These are phyloP conservation scores for Candida caryicola DNA, from an alignment of 805 yeast genomes.

Conservation along the genomic window DNA sequence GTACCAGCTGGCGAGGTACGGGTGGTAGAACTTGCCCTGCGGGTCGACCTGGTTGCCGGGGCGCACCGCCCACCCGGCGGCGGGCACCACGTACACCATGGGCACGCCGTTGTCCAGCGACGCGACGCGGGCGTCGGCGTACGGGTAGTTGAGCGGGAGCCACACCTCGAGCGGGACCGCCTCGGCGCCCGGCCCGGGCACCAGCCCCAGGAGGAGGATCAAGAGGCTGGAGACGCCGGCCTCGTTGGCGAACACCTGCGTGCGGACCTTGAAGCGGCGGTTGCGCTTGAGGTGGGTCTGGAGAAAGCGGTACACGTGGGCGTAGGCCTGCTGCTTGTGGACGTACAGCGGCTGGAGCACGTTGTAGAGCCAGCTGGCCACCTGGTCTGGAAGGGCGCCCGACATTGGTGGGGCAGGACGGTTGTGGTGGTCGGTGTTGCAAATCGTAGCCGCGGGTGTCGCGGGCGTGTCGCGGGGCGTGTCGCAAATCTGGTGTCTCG, in stretches of 20 bases:
- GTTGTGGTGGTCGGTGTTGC: background rate
- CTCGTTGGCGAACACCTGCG: slow-evolving; percentile 51
- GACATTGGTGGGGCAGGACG: no score
- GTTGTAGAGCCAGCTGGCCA: slow-evolving; percentile 40
- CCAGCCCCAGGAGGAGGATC: slow-evolving; percentile 61
- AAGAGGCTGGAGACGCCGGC: slow-evolving; percentile 59
- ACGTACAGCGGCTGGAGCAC: slow-evolving; percentile 52
- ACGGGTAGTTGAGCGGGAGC: slow-evolving; percentile 74
- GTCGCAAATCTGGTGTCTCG: no score
- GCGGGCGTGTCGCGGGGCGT: background rate
- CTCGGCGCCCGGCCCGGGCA: slow-evolving; percentile 13
- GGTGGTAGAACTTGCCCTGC: slow-evolving; percentile 71
- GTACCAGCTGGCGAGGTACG: slow-evolving; percentile 61
- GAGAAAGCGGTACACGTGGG: slow-evolving; percentile 59
- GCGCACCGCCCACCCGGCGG: slow-evolving; percentile 38
- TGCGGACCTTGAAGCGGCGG: slow-evolving; percentile 58
- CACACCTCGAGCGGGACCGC: slow-evolving; percentile 62
- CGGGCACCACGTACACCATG: slow-evolving; percentile 55
- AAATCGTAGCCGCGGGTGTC: background rate
- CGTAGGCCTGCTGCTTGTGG: slow-evolving; percentile 56
- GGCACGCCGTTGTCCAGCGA: slow-evolving; percentile 64
- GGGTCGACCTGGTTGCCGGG: slow-evolving; percentile 68
- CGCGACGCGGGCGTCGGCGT: slow-evolving; percentile 20
- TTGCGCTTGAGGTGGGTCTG: slow-evolving; percentile 39
- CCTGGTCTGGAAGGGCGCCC: slow-evolving; percentile 19